Conservation (phyloP, 2,329 filamentous ascomycete species). For the Exophiala xenobiotica region DNA sequence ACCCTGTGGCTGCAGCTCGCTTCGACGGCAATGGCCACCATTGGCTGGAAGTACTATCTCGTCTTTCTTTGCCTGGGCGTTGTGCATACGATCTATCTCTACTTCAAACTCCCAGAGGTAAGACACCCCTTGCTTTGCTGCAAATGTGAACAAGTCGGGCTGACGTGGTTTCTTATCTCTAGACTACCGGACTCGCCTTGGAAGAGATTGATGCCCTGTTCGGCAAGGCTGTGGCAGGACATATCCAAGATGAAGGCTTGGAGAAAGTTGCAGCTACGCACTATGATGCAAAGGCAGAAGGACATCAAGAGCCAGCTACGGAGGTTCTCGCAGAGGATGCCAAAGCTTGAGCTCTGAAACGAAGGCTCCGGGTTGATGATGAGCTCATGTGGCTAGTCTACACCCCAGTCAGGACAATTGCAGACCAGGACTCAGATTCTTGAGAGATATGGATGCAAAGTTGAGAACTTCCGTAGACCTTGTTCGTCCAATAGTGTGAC, state of each 20-base stretch:
- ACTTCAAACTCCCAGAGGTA: conserved; percentile 37
- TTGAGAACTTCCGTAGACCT: too few species aligned
- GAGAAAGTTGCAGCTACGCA: neutral
- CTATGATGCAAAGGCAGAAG: neutral
- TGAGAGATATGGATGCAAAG: too few species aligned
- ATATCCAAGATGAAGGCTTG: conserved; percentile 1
- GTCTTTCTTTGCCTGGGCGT: conserved; percentile 36
- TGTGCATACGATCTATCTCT: conserved; percentile 34
- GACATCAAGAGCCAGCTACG: neutral
- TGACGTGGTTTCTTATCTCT: neutral
- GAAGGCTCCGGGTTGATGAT: too few species aligned
- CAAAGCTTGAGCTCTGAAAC: neutral
- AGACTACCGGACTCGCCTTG: conserved; percentile 6
- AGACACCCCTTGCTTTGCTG: neutral
- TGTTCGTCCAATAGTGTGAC: too few species aligned
- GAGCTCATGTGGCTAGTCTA: too few species aligned
- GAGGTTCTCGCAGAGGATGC: neutral
- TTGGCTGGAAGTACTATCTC: conserved; percentile 41
- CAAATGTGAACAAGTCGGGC: neutral
- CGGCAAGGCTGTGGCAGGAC: conserved; percentile 1
- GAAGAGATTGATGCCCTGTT: conserved; percentile 11
- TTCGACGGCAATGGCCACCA: conserved; percentile 34
- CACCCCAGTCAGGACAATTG: too few species aligned
- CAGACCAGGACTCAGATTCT: too few species aligned
- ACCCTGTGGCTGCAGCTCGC: conserved; percentile 37